A percentile compares a stretch with the other conserved stretches of the same genome.
phyloP scores from a whole-genome alignment of 2,329 filamentous ascomycete genomes.

The Phyllachora maydis region DNA sequence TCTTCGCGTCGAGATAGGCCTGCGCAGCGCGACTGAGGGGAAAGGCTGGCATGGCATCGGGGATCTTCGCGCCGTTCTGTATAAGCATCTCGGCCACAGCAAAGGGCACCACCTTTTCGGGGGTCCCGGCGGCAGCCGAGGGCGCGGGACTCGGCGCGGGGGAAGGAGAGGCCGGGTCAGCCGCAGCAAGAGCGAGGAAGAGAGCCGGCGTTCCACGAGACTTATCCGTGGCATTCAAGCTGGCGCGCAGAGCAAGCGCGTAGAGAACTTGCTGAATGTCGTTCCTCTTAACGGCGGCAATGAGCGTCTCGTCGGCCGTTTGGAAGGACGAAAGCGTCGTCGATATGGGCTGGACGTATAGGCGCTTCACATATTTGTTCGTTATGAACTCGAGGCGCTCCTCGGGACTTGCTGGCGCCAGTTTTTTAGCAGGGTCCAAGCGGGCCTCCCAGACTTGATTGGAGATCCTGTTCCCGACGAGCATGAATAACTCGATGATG shows the following conservation, averaged over 20 bases:
- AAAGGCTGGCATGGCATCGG: slow-evolving; percentile 53
- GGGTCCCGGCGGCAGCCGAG: slow-evolving; percentile 15
- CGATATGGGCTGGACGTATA: slow-evolving; percentile 62
- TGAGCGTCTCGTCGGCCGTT: slow-evolving; percentile 67
- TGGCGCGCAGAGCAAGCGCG: slow-evolving; percentile 67
- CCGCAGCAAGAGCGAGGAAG: slow-evolving; percentile 78
- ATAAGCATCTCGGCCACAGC: slow-evolving; percentile 77
- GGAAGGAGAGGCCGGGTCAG: slow-evolving; percentile 67
- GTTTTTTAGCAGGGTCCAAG: slow-evolving; percentile 56
- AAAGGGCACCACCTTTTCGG: slow-evolving; percentile 46
- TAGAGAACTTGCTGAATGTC: slow-evolving; percentile 89
- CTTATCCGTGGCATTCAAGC: slow-evolving; percentile 69
- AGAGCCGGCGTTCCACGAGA: slow-evolving; percentile 76
- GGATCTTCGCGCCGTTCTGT: slow-evolving; percentile 86
- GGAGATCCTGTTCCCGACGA: slow-evolving; percentile 82
- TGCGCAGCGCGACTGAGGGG: slow-evolving; percentile 65
- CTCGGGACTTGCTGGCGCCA: slow-evolving; percentile 61
- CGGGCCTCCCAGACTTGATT: slow-evolving; percentile 94
- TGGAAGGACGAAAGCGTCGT: slow-evolving; percentile 54
- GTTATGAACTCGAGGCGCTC: slow-evolving; percentile 91
- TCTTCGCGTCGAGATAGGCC: slow-evolving; percentile 67
- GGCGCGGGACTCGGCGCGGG: slow-evolving; percentile 16
- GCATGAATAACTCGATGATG: slow-evolving; percentile 81
- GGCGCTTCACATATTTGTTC: slow-evolving; percentile 73
- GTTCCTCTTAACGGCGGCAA: slow-evolving; percentile 89